Base-by-base conservation (phyloP, 805 yeast species). In the Metschnikowia aberdeeniae region DNA sequence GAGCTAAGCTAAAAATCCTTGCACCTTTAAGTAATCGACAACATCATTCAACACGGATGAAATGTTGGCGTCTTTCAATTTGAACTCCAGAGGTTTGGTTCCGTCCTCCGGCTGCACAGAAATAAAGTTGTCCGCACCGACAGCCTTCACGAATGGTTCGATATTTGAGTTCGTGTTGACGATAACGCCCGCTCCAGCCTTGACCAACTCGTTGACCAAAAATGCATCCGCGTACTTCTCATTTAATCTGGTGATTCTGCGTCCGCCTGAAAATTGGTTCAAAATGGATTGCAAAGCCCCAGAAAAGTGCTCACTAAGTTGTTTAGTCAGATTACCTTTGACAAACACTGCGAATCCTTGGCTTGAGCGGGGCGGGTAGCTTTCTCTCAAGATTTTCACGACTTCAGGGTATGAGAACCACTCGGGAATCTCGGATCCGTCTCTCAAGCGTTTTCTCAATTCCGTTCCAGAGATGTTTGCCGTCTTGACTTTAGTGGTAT, bases 351-450 rank as follows among this genome's bases (percentile, higher is more conserved):
- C 86, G 66, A 90, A 92, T 30, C 98, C 98, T 71, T 92, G 98
- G 47, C 76, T 66, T 47, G 76, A 80, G 68, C 97, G 82, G 52
- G 98, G 96, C 45, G 97, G 97, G 66, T 90, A 90, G 37, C 90
- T 80, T 58, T 88, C 92, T 64, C 98, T 84, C 58, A 90, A 77
- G 49, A 92, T 89, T 64, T 79, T 78, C 49, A 92, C 98, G 43
- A 92, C 97, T 67, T 90, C 97, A 3, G 97, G 96, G 70, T 90
- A 90, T 5, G 97, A 88, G 70, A 92, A 90, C 98, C 98, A 90
- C 63, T 81, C 93, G 52, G 98, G 98, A 56, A 90, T 92, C 51
- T 84, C 84, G 35, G 84, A 76, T 47, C 97, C 97, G 50, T 83
- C 85, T 72, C 82, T 83, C 63, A 90, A 79, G 55, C 92, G 81